Conservation (phyloP, 345 rosid genomes). For the Ceriops tagal region DNA sequence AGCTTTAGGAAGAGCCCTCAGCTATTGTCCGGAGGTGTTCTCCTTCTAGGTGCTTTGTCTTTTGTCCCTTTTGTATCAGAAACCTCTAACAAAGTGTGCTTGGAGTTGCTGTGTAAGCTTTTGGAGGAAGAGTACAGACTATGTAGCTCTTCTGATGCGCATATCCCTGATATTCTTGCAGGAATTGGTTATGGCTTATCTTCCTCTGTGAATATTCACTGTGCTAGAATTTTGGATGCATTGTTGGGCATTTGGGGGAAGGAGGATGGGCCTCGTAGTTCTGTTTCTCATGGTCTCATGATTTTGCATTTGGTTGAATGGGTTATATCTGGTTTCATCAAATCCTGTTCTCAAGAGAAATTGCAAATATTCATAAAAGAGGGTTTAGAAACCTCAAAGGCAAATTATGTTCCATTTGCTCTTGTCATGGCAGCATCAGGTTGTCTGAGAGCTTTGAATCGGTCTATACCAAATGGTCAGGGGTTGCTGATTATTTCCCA, state of each 20-base stretch:
- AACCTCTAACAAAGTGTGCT: constrained; percentile 45
- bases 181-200: constrained; percentile 78
- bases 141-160: constrained; percentile 30
- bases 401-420: constrained; percentile 43
- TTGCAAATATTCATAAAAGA: constrained; percentile 37
- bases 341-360: constrained; percentile 40
- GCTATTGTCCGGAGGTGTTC: constrained; percentile 54
- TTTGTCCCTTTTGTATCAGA: constrained; percentile 51
- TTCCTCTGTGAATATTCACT: constrained; percentile 47
- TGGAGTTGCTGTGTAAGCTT: constrained; percentile 55
- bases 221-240: constrained; percentile 45
- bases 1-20: constrained; percentile 34
- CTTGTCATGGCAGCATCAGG: constrained; percentile 75
- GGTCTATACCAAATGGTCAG: constrained; percentile 36
- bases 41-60: constrained; percentile 71
- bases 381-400: constrained; percentile 42
- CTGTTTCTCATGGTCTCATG: constrained; percentile 61
- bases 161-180: constrained; percentile 61
- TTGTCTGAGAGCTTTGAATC: constrained; percentile 56
- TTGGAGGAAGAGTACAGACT: constrained; percentile 51
- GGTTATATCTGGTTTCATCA: constrained; percentile 61
- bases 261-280: constrained; percentile 48
- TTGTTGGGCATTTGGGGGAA: constrained; percentile 61
- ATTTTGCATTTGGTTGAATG: constrained; percentile 82
- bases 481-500: constrained; percentile 39